These are phyloP conservation scores for Ophiostoma fasciatum DNA, from an alignment of 2,329 filamentous ascomycete genomes.

Conservation along the genomic window DNA sequence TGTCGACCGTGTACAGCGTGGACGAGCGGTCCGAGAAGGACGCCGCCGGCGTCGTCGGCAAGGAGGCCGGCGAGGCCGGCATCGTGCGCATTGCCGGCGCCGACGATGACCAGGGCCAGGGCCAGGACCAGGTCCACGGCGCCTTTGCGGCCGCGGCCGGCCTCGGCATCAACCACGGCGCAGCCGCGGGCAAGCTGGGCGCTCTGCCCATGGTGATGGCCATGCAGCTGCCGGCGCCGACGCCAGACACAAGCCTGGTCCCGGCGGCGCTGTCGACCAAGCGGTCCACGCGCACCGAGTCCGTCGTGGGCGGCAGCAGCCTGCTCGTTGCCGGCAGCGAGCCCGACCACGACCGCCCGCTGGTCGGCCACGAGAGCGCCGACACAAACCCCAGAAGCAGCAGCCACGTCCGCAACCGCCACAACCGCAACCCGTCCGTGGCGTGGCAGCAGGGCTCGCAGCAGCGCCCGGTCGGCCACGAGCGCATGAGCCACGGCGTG, in stretches of 20 bases:
- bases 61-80: not conserved
- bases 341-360: not conserved
- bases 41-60: slow-evolving; percentile 2
- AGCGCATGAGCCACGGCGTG: no score
- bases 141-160: not conserved
- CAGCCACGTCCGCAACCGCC: not conserved
- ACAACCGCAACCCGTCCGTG: not conserved
- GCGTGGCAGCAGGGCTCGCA: slow-evolving; percentile 1
- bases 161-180: slow-evolving; percentile 2
- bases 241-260: not conserved
- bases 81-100: no score
- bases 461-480: no score
- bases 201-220: no score
- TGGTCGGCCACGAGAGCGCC: no score
- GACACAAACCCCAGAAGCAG: no score
- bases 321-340: not conserved
- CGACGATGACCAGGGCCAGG: not conserved
- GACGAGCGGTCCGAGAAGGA: slow-evolving; percentile 29
- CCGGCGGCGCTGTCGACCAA: slow-evolving; percentile 5
- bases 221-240: no score
- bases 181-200: not conserved
- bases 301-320: not conserved
- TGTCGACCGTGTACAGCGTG: slow-evolving; percentile 43
- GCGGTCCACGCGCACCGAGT: no score
- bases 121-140: no score